Evolutionary conservation across 2,329 filamentous ascomycete genomes (phyloP).

Genomic region (Cordyceps cateniannulata): DNA sequence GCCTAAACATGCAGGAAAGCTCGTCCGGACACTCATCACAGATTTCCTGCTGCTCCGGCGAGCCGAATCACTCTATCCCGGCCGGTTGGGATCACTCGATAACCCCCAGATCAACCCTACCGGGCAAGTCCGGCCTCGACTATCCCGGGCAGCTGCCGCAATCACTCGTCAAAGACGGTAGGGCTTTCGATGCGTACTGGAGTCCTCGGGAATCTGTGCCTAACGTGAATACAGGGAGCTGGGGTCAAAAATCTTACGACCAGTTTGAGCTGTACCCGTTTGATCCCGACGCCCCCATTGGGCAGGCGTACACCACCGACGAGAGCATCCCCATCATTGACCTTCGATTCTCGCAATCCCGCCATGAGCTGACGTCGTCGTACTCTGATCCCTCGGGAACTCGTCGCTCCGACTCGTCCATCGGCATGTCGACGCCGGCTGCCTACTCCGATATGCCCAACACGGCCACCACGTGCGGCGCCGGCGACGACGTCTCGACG

Average conservation of each 20-base stretch:
- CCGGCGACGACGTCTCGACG: constrained; percentile 57
- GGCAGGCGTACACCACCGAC: constrained; percentile 56
- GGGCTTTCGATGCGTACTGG: not conserved
- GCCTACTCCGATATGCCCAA: constrained; percentile 61
- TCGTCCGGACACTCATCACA: not conserved
- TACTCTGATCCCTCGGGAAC: constrained; percentile 47
- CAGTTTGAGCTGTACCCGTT: constrained; percentile 48
- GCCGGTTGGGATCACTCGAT: constrained; percentile 3
- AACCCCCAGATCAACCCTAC: not conserved
- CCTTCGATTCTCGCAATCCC: constrained; percentile 44
- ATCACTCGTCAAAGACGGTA: constrained; percentile 8
- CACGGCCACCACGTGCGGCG: constrained; percentile 47
- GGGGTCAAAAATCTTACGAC: constrained; percentile 51
- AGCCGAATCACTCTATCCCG: not conserved
- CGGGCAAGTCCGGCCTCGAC: not conserved
- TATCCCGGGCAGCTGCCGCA: constrained; percentile 7
- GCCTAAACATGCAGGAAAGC: not conserved
- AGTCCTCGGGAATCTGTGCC: not conserved
- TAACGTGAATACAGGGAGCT: constrained; percentile 20
- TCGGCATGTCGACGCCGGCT: constrained; percentile 63
- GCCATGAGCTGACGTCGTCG: constrained; percentile 42
- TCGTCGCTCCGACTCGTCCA: constrained; percentile 66
- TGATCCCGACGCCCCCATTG: constrained; percentile 53
- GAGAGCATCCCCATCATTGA: constrained; percentile 58
- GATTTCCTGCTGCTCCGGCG: not conserved